These are phyloP conservation scores for Jaapia argillacea DNA, from an alignment of 768 basidiomycete genomes.

Conservation along the genomic window DNA sequence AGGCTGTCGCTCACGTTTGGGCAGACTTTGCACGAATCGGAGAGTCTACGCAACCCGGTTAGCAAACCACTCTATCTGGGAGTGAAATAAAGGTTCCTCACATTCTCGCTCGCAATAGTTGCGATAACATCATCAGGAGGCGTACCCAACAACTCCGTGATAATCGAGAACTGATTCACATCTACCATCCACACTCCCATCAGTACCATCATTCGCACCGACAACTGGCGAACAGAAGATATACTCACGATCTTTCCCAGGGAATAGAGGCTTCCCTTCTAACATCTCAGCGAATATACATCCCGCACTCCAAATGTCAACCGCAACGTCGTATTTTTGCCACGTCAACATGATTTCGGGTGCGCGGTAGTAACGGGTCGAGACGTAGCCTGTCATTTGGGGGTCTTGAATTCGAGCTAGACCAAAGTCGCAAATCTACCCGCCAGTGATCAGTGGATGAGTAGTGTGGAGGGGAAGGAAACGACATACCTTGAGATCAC, in stretches of 20 bases:
- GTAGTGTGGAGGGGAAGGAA: conserved; percentile 2
- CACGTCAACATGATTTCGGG: conserved; percentile 99
- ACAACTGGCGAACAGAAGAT: conserved; percentile 5
- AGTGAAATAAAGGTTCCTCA: conserved; percentile 26
- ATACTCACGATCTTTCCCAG: conserved; percentile 95
- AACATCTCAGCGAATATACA: conserved; percentile 99
- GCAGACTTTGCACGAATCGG: conserved; percentile 95
- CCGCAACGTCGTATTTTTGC: conserved; percentile 99
- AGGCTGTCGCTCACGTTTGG: conserved; percentile 91
- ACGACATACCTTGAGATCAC: conserved; percentile 79
- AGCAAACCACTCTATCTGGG: background rate
- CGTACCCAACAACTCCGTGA: conserved; percentile 96
- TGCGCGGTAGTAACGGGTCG: conserved; percentile 96
- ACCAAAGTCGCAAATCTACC: conserved; percentile 96
- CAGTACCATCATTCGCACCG: background rate
- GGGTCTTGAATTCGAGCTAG: conserved; percentile 98
- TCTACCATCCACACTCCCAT: conserved; percentile 68
- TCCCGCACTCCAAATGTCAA: conserved; percentile 98
- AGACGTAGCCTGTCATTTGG: conserved; percentile 99
- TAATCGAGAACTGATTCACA: conserved; percentile 99
- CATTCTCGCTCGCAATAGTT: conserved; percentile 97
- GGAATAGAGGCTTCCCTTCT: conserved; percentile 97
- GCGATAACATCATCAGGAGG: conserved; percentile 99
- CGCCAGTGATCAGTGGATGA: no score
- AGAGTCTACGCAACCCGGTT: conserved; percentile 54